Percentiles rank a stretch among this genome's conserved stretches.
phyloP scores from a whole-genome alignment of 768 basidiomycete genomes.

The Tylopilus intermedius region DNA sequence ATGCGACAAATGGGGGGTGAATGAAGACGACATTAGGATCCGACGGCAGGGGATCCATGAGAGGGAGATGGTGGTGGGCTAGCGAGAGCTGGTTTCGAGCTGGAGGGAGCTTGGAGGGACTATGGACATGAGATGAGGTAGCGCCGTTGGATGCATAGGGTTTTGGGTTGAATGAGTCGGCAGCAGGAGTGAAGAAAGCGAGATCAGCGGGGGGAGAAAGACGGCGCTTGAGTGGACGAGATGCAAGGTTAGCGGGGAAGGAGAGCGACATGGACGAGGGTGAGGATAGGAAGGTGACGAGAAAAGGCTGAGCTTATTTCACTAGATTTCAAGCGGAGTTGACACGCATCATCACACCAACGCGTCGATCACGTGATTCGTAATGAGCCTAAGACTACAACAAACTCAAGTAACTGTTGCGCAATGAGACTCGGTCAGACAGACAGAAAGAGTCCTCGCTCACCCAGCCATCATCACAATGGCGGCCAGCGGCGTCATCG shows the following conservation, averaged over 20 bases:
- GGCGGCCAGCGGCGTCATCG: conserved; percentile 65
- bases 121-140: conserved; percentile 15
- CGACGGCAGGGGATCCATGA: conserved; percentile 64
- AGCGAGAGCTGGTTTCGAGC: conserved; percentile 33
- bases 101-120: conserved; percentile 24
- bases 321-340: conserved; percentile 40
- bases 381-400: conserved; percentile 30
- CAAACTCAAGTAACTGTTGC: conserved; percentile 48
- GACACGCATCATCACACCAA: conserved; percentile 31
- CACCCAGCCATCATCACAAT: conserved; percentile 64
- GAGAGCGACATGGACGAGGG: conserved; percentile 21
- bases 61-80: conserved; percentile 44
- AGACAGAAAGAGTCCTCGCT: conserved; percentile 20
- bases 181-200: conserved; percentile 59
- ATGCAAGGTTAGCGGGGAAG: conserved; percentile 20
- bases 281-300: background rate
- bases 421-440: conserved; percentile 5
- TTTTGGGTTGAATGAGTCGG: conserved; percentile 59
- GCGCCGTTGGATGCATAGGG: conserved; percentile 49
- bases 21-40: conserved; percentile 68
- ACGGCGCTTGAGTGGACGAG: conserved; percentile 45
- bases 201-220: conserved; percentile 43
- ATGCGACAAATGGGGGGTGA: conserved; percentile 65
- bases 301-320: conserved; percentile 27
- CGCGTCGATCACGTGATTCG: conserved; percentile 41